phyloP scores from a whole-genome alignment of 1,139 yeast genomes.

The Dujonia santamariae region DNA sequence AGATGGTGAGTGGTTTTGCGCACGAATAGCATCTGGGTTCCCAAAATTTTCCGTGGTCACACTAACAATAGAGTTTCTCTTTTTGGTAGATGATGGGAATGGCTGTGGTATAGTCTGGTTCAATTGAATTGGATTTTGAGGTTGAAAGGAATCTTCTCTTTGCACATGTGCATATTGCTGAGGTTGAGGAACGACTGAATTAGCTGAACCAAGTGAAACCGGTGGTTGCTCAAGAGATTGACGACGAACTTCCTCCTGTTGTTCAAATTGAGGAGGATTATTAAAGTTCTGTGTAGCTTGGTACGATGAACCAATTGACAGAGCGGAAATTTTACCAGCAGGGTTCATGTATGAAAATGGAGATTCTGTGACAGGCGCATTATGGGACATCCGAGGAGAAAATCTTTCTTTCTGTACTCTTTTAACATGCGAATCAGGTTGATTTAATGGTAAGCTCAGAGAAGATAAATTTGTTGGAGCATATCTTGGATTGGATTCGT shows the following conservation, averaged over 20 bases:
- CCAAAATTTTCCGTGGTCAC: slow-evolving; percentile 22
- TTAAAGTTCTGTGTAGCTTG: no score
- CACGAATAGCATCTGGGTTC: slow-evolving; percentile 15
- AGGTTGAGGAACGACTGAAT: no score
- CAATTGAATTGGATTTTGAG: no score
- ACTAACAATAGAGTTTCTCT: slow-evolving; percentile 25
- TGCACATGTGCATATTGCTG: no score
- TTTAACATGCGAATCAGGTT: slow-evolving; percentile 1
- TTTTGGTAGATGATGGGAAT: slow-evolving; percentile 7
- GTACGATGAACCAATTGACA: slow-evolving; percentile 14
- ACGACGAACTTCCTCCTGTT: no score
- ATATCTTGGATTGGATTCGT: slow-evolving; percentile 20
- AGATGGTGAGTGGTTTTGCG: slow-evolving; percentile 25
- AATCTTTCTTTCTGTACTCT: slow-evolving; percentile 2
- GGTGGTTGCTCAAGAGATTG: no score
- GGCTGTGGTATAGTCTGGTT: slow-evolving; percentile 3
- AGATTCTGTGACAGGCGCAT: neutral
- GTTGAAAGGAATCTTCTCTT: no score
- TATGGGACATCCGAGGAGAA: neutral
- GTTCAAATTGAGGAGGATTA: no score
- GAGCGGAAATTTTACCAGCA: slow-evolving; percentile 17
- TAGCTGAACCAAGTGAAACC: no score
- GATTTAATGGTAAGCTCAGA: slow-evolving; percentile 16
- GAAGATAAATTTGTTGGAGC: slow-evolving; percentile 28
- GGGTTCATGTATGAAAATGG: slow-evolving; percentile 12